These are phyloP conservation scores for Hortiboletus flavorubellus DNA, from an alignment of 768 basidiomycete genomes.

Conservation along the genomic window DNA sequence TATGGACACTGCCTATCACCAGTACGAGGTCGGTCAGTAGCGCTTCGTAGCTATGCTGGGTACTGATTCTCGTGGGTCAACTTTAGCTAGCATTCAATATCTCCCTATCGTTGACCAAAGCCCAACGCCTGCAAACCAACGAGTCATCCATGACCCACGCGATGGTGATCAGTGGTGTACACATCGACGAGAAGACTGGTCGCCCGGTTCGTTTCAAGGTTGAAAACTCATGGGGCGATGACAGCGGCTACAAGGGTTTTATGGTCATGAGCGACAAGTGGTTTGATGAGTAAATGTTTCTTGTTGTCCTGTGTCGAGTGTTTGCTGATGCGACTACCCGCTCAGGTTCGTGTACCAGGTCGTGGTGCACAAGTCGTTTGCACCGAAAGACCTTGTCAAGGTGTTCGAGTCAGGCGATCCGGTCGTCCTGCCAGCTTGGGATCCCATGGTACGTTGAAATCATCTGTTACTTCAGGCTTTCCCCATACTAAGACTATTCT, in stretches of 20 bases:
- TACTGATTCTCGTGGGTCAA: slow-evolving; percentile 4
- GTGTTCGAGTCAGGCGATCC: slow-evolving; percentile 69
- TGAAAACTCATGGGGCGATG: slow-evolving; percentile 92
- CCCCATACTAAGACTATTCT: background rate
- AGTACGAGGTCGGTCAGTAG: slow-evolving; percentile 59
- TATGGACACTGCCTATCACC: slow-evolving; percentile 82
- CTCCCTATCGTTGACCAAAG: slow-evolving; percentile 75
- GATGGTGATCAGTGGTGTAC: slow-evolving; percentile 83
- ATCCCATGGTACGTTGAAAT: slow-evolving; percentile 37
- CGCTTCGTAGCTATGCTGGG: background rate
- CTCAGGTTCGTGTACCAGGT: slow-evolving; percentile 87
- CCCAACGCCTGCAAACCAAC: slow-evolving; percentile 73
- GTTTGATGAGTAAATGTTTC: slow-evolving; percentile 76
- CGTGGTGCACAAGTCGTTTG: slow-evolving; percentile 77
- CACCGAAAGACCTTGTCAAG: slow-evolving; percentile 76
- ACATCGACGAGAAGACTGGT: slow-evolving; percentile 67
- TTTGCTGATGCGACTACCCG: slow-evolving; percentile 1
- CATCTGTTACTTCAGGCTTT: background rate
- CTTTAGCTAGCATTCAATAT: slow-evolving; percentile 78
- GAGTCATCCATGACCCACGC: slow-evolving; percentile 95
- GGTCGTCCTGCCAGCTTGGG: slow-evolving; percentile 83
- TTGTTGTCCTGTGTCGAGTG: background rate
- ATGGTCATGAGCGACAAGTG: slow-evolving; percentile 90
- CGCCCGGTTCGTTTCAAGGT: slow-evolving; percentile 90
- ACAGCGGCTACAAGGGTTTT: slow-evolving; percentile 77